Percentiles rank a stretch among this genome's conserved stretches.
Evolutionary conservation across 345 rosid genomes (phyloP).

Genomic region (Melaleuca alternifolia): DNA sequence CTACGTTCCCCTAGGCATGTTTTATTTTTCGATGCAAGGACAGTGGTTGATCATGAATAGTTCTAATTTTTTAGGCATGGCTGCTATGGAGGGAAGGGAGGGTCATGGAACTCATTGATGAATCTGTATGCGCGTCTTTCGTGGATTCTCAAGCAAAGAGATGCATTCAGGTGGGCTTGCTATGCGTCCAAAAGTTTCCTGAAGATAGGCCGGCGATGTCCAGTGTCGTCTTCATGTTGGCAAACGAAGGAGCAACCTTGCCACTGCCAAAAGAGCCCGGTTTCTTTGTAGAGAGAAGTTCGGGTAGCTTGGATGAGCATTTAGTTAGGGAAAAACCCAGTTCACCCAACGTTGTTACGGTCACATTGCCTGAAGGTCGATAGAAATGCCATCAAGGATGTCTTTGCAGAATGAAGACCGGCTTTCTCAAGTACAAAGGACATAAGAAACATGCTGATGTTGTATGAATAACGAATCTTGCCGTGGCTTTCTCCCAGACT

Average conservation of each 20-base stretch:
- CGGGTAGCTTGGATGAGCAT: not conserved
- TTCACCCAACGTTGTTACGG: not conserved
- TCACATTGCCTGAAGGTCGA: not conserved
- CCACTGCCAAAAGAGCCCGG: conserved; percentile 13
- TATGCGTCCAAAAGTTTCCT: conserved; percentile 14
- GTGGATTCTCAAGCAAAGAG: not conserved
- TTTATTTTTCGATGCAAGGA: not conserved
- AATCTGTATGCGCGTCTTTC: not conserved
- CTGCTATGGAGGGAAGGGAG: conserved; percentile 8
- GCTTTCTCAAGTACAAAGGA: no score
- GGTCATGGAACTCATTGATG: conserved; percentile 3
- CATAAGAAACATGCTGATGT: no score
- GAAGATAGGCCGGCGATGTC: conserved; percentile 12
- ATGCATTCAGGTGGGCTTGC: conserved; percentile 12
- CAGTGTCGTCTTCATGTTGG: conserved; percentile 6
- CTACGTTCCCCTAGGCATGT: not conserved
- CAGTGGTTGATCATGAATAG: not conserved
- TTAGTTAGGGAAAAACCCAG: not conserved
- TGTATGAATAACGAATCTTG: no score
- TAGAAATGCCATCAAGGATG: no score
- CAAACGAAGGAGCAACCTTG: not conserved
- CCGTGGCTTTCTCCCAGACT: no score
- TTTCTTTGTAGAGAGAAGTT: not conserved
- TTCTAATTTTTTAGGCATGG: conserved; percentile 16
- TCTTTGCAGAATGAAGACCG: no score